Evolutionary conservation across 23 red algal species (phyloP).

Genomic region (Gracilaria domingensis): DNA sequence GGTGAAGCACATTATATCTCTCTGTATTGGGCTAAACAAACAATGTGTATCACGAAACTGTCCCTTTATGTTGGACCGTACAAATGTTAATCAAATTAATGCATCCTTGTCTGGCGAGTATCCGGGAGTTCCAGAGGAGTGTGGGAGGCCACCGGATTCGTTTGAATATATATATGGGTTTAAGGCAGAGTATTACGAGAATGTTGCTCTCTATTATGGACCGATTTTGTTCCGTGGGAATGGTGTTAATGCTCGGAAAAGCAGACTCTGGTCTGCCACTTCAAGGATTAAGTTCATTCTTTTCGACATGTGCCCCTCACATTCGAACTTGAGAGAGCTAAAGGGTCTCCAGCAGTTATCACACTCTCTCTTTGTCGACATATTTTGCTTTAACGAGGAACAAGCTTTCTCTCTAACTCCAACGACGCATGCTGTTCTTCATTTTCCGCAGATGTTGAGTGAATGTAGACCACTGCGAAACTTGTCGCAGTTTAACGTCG

Average conservation of each 20-base stretch:
- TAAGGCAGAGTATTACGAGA: slow-evolving; percentile 20
- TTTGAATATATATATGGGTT: neutral
- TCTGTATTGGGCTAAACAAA: neutral
- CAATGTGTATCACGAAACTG: neutral
- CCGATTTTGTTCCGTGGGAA: neutral
- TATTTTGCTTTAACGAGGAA: no score
- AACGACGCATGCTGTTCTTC: no score
- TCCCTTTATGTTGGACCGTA: neutral
- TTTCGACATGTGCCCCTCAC: neutral
- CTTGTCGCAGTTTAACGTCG: slow-evolving; percentile 1
- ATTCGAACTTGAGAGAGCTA: neutral
- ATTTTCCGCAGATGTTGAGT: slow-evolving; percentile 5
- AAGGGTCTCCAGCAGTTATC: neutral
- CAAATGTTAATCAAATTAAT: neutral
- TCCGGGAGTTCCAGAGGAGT: neutral
- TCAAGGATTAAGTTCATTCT: neutral
- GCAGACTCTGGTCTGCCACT: neutral
- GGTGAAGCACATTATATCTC: no score
- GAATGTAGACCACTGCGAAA: slow-evolving; percentile 8
- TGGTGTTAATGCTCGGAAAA: neutral
- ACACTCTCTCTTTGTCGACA: slow-evolving; percentile 1
- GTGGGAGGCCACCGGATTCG: slow-evolving; percentile 7
- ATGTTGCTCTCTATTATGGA: slow-evolving; percentile 1
- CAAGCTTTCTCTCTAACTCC: neutral
- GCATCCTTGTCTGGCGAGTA: neutral